phyloP scores from a whole-genome alignment of 208 protist genomes.

The Trypanosoma platydactyli region DNA sequence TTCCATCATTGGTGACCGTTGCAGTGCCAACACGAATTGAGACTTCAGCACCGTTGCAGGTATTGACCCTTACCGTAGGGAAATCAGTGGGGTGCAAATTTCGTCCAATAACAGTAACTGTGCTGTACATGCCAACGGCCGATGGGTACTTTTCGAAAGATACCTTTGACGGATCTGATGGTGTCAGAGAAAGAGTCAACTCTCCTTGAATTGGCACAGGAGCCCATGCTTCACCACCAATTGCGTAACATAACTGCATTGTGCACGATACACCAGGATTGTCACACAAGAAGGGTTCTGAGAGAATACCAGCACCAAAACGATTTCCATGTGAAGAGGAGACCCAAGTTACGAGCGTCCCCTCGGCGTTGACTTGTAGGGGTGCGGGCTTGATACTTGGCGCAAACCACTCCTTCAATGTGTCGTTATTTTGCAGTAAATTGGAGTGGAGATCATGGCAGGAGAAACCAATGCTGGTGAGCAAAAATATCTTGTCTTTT shows the following conservation, averaged over 20 bases:
- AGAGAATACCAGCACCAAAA: slow-evolving; percentile 67
- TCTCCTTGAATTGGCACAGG: slow-evolving; percentile 49
- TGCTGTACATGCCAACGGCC: slow-evolving; percentile 73
- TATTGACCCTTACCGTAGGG: slow-evolving; percentile 39
- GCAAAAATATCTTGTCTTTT: slow-evolving; percentile 65
- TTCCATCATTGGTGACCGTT: slow-evolving; percentile 37
- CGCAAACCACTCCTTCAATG: slow-evolving; percentile 55
- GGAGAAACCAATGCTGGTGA: slow-evolving; percentile 64
- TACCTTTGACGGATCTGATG: slow-evolving; percentile 65
- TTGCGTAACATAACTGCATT: slow-evolving; percentile 86
- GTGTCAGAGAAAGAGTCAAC: slow-evolving; percentile 35
- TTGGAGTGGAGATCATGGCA: slow-evolving; percentile 84
- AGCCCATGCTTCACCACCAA: slow-evolving; percentile 69
- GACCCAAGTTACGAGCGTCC: slow-evolving; percentile 53
- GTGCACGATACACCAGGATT: slow-evolving; percentile 41
- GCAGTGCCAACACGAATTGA: slow-evolving; percentile 42
- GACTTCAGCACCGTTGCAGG: slow-evolving; percentile 44
- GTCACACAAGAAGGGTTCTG: slow-evolving; percentile 56
- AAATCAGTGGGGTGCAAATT: slow-evolving; percentile 46
- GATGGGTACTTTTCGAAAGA: slow-evolving; percentile 71
- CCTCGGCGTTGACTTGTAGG: slow-evolving; percentile 40
- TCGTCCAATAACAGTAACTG: slow-evolving; percentile 70
- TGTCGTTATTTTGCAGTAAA: slow-evolving; percentile 49
- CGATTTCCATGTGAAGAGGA: slow-evolving; percentile 58
- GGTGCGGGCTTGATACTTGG: slow-evolving; percentile 65